A percentile compares a stretch with the other conserved stretches of the same genome.
phyloP scores from a whole-genome alignment of 352 stramenopile genomes.

The Globisporangium ultimum region DNA sequence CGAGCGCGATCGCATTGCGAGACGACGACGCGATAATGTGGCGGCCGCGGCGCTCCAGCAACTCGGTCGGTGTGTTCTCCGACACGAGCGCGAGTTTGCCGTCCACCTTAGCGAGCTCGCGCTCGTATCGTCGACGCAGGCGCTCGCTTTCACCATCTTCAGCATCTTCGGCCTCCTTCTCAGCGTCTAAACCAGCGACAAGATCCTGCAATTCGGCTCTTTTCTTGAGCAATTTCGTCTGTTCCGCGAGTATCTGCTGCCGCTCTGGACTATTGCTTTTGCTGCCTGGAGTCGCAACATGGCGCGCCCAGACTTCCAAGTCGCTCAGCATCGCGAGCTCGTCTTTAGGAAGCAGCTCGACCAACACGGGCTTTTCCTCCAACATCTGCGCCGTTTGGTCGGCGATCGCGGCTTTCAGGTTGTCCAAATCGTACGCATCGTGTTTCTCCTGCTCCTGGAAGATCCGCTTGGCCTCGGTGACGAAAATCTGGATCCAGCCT shows the following conservation, averaged over 20 bases:
- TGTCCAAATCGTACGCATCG: slow-evolving; percentile 21
- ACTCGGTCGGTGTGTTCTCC: slow-evolving; percentile 39
- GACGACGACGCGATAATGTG: slow-evolving; percentile 62
- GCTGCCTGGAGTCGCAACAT: slow-evolving; percentile 12
- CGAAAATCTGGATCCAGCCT: slow-evolving; percentile 40
- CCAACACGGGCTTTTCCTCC: slow-evolving; percentile 22
- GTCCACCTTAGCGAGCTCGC: slow-evolving; percentile 58
- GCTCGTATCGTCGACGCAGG: slow-evolving; percentile 44
- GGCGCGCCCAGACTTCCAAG: slow-evolving; percentile 35
- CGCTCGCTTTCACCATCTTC: slow-evolving; percentile 20
- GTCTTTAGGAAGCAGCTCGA: slow-evolving; percentile 30
- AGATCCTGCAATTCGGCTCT: slow-evolving; percentile 35
- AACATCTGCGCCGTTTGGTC: slow-evolving; percentile 31
- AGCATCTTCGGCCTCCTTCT: background rate
- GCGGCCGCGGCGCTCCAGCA: slow-evolving; percentile 47
- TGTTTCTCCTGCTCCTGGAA: slow-evolving; percentile 20
- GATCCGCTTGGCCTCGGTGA: slow-evolving; percentile 42
- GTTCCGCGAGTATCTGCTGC: slow-evolving; percentile 39
- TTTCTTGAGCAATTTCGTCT: slow-evolving; percentile 64
- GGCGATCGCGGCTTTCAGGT: slow-evolving; percentile 22
- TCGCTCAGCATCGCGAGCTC: slow-evolving; percentile 29
- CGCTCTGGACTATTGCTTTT: slow-evolving; percentile 15
- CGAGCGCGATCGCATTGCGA: slow-evolving; percentile 50
- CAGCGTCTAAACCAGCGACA: slow-evolving; percentile 17
- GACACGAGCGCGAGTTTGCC: slow-evolving; percentile 48